Percentiles rank a stretch among this genome's conserved stretches.
Conservation (phyloP, 2,329 filamentous ascomycete species). For the Aspergillus thermomutatus region DNA sequence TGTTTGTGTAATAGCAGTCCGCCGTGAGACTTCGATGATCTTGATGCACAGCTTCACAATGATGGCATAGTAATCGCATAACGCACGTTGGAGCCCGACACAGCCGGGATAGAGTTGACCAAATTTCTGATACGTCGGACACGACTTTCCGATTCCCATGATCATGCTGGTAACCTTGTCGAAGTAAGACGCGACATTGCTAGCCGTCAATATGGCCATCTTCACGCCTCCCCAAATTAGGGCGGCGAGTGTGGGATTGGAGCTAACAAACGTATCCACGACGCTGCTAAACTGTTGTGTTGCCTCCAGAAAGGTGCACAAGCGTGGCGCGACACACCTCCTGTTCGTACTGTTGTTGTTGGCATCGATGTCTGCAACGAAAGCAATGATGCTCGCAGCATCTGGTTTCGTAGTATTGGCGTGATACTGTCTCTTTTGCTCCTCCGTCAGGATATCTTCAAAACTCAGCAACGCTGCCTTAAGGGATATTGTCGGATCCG, state of each 20-base stretch:
- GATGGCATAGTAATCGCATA: slow-evolving; percentile 16
- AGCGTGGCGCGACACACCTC: slow-evolving; percentile 16
- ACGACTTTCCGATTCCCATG: slow-evolving; percentile 17
- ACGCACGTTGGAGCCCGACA: slow-evolving; percentile 10
- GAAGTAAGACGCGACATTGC: slow-evolving; percentile 18
- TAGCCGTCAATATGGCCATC: slow-evolving; percentile 11
- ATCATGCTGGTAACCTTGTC: slow-evolving; percentile 18
- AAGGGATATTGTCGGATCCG: slow-evolving; percentile 6
- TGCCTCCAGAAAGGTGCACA: slow-evolving; percentile 17
- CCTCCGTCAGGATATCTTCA: slow-evolving; percentile 2
- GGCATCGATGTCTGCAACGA: slow-evolving; percentile 17
- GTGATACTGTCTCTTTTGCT: slow-evolving; percentile 6
- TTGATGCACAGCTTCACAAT: slow-evolving; percentile 14
- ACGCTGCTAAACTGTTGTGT: slow-evolving; percentile 18
- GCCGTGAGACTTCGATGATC: slow-evolving; percentile 14
- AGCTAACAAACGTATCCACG: slow-evolving; percentile 19
- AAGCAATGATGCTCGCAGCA: slow-evolving; percentile 9
- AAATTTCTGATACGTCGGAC: slow-evolving; percentile 16
- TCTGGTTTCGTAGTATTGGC: neutral
- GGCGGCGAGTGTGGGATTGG: slow-evolving; percentile 7
- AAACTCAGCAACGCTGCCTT: slow-evolving; percentile 2
- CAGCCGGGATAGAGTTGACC: slow-evolving; percentile 14
- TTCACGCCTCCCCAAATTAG: slow-evolving; percentile 20
- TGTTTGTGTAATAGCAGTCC: neutral
- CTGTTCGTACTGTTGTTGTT: slow-evolving; percentile 7